phyloP scores from a whole-genome alignment of 768 basidiomycete species.

The Collybia mongolica region DNA sequence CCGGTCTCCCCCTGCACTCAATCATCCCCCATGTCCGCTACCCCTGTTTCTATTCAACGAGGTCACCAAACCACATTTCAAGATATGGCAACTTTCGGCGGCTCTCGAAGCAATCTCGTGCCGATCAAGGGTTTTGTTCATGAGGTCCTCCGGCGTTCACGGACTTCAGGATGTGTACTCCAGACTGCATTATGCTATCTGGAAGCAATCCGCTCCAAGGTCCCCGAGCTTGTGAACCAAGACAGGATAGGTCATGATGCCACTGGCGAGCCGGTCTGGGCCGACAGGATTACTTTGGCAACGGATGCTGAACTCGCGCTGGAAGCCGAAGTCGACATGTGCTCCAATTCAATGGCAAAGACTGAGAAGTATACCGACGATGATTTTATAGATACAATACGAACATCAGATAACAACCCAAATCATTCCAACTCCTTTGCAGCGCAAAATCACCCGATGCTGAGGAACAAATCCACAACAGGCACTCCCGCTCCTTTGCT shows the following conservation, averaged over 20 bases:
- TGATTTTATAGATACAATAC: slow-evolving; percentile 39
- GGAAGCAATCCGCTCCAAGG: slow-evolving; percentile 72
- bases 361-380: slow-evolving; percentile 18
- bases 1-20: slow-evolving; percentile 49
- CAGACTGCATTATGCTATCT: slow-evolving; percentile 89
- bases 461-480: no score
- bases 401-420: slow-evolving; percentile 29
- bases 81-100: slow-evolving; percentile 12
- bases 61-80: slow-evolving; percentile 12
- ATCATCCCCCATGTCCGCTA: slow-evolving; percentile 27
- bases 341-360: slow-evolving; percentile 13
- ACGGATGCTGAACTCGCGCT: slow-evolving; percentile 41
- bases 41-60: slow-evolving; percentile 19
- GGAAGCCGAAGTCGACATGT: slow-evolving; percentile 32
- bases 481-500: slow-evolving; percentile 12
- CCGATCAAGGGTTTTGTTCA: slow-evolving; percentile 81
- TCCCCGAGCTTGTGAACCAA: slow-evolving; percentile 58
- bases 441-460: not conserved
- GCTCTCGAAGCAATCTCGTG: slow-evolving; percentile 38
- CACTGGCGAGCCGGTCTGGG: slow-evolving; percentile 38
- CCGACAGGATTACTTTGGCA: slow-evolving; percentile 40
- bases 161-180: slow-evolving; percentile 79
- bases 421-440: slow-evolving; percentile 13
- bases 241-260: slow-evolving; percentile 46
- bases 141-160: slow-evolving; percentile 84